Evolutionary conservation across 1,139 yeast species (phyloP), one percentile per base, ranked within the genome.

Genomic region (Geotrichum restrictum): DNA sequence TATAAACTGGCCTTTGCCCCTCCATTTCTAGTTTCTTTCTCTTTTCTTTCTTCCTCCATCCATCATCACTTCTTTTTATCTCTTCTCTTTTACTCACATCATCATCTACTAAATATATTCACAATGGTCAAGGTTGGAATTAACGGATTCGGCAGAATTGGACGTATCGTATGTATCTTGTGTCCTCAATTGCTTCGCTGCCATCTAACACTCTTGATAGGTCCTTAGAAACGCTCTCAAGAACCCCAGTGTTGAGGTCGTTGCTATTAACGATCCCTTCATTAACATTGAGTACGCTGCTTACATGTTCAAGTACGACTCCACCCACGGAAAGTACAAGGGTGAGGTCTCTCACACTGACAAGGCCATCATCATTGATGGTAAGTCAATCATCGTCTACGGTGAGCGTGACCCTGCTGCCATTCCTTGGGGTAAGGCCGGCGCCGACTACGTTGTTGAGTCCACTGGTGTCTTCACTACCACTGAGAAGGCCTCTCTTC

Each of bases 391-490:
- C 74, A 73, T 74, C 69, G 83, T 84, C 67, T 82, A 76, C 79
- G 84, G 82, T 69, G 91, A 83, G 77, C 75, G 80, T 70, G 91
- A 85, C 79, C 94, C 94, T 66, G 77, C 84, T 59, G 64, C 76
- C 65, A 85, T 85, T 69, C 93, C 93, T 71, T 85, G 95, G 95
- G 89, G 88, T 66, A 76, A 78, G 72, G 69, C 72, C 59, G 85
- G 86, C 69, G 91, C 85, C 63, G 88, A 83, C 70, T 83, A 74
- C 77, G 88, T 86, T 66, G 83, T 85, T 63, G 94, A 85, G 77
- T 85, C 94, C 72, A 86, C 94, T 65, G 94, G 94, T 80, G 89
- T 85, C 67, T 85, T 85, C 85, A 85, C 89, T 78, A 80, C 78
- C 63, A 66, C 73, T 61, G 93, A 79, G 62, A 85, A 87, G 77